phyloP scores from a whole-genome alignment of 495 filamentous ascomycete genomes.

The Aspergillus ostianus region DNA sequence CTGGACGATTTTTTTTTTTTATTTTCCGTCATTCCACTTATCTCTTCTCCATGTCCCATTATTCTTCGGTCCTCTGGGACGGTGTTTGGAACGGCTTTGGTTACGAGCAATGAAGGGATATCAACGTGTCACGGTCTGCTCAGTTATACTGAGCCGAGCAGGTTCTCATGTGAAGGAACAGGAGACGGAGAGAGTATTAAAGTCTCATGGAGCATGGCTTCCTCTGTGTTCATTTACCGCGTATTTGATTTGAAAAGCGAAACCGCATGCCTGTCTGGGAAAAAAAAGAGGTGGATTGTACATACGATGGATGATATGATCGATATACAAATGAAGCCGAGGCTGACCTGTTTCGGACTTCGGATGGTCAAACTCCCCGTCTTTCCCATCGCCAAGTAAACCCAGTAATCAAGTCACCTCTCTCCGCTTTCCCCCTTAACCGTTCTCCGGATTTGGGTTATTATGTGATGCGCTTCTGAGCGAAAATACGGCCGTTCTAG shows the following conservation, averaged over 20 bases:
- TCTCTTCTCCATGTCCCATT: slow-evolving; percentile 2
- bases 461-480: neutral
- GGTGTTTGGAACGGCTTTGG: slow-evolving; percentile 15
- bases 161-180: neutral
- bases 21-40: neutral
- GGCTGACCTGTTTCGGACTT: neutral
- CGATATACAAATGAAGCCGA: neutral
- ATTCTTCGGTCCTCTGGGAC: slow-evolving; percentile 7
- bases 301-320: neutral
- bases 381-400: neutral
- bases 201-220: neutral
- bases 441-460: neutral
- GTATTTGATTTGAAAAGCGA: no score
- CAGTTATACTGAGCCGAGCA: slow-evolving; percentile 1
- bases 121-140: slow-evolving; percentile 15
- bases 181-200: neutral
- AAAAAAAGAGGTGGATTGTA: neutral
- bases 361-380: neutral
- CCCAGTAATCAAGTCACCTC: neutral
- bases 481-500: neutral
- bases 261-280: no score
- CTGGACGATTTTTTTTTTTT: slow-evolving; percentile 16
- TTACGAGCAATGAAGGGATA: slow-evolving; percentile 24
- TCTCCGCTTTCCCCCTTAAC: neutral
- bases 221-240: neutral